phyloP scores from a whole-genome alignment of 495 filamentous ascomycete species.

The Stereocaulon alpinum region DNA sequence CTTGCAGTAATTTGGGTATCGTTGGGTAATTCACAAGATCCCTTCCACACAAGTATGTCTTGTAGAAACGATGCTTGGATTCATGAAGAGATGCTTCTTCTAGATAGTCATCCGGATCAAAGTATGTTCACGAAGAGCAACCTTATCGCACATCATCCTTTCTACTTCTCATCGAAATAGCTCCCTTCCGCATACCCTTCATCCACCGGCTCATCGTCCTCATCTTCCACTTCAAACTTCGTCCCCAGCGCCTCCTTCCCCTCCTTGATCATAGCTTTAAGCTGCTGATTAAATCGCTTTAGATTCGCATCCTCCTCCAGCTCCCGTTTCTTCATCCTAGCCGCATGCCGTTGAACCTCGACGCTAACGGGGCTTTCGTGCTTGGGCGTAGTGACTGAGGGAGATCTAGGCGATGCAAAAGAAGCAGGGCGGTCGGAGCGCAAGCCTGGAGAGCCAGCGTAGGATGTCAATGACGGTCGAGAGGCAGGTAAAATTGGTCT shows the following conservation, averaged over 20 bases:
- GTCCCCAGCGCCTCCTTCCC: conserved; percentile 80
- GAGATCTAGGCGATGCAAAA: conserved; percentile 38
- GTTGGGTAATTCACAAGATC: too few relatives aligned
- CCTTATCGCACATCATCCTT: not conserved
- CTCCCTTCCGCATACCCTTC: conserved; percentile 13
- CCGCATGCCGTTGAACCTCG: conserved; percentile 59
- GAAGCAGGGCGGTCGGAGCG: conserved; percentile 38
- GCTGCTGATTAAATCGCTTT: conserved; percentile 61
- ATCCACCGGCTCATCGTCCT: conserved; percentile 27
- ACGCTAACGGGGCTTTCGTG: conserved; percentile 36
- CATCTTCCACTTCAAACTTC: conserved; percentile 59
- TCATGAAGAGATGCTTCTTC: not conserved
- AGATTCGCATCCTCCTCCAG: conserved; percentile 70
- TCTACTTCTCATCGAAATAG: conserved; percentile 1
- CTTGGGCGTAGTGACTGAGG: conserved; percentile 29
- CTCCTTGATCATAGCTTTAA: conserved; percentile 78
- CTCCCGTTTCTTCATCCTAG: conserved; percentile 56
- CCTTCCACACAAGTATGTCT: not conserved
- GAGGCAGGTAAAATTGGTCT: conserved; percentile 26
- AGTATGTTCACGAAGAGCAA: not conserved
- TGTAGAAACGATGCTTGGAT: not conserved
- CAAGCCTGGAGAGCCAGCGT: conserved; percentile 36
- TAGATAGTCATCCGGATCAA: not conserved
- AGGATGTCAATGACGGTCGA: conserved; percentile 34
- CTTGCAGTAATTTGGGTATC: too few relatives aligned